Percentiles rank a stretch among this genome's conserved stretches.
Evolutionary conservation across 176 grass and related monocot genomes (phyloP).

Genomic region (Tillandsia fasciculata): DNA sequence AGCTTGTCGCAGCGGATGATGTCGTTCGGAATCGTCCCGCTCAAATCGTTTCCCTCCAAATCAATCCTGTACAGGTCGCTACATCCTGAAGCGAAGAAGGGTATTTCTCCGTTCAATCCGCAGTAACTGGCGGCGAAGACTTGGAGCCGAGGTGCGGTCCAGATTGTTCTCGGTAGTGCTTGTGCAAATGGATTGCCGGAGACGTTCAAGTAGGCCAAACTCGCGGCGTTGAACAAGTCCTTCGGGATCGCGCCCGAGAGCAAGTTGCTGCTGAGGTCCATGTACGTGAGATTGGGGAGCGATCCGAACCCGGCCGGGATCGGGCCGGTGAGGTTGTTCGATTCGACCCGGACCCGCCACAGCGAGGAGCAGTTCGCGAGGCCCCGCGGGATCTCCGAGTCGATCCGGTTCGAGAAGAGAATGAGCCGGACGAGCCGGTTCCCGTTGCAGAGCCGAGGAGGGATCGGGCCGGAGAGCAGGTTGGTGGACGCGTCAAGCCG

Average conservation of each 20-base stretch:
- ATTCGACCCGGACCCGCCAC: conserved; percentile 63
- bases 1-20: conserved; percentile 47
- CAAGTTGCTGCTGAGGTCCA: conserved; percentile 67
- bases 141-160: conserved; percentile 52
- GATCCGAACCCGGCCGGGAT: conserved; percentile 63
- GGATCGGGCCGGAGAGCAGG: conserved; percentile 51
- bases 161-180: conserved; percentile 32
- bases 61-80: conserved; percentile 69
- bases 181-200: conserved; percentile 56
- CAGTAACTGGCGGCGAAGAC: conserved; percentile 55
- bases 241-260: conserved; percentile 45
- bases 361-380: conserved; percentile 65
- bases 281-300: conserved; percentile 64
- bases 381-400: conserved; percentile 46
- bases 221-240: conserved; percentile 37
- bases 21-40: conserved; percentile 45
- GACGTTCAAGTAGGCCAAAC: conserved; percentile 74
- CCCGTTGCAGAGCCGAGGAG: conserved; percentile 41
- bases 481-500: conserved; percentile 82
- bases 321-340: conserved; percentile 41
- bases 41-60: conserved; percentile 48
- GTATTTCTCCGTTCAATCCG: conserved; percentile 33
- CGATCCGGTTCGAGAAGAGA: conserved; percentile 75
- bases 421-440: conserved; percentile 58
- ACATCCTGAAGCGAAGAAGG: conserved; percentile 48